Evolutionary conservation across 1,139 yeast species (phyloP), one percentile per base, ranked within the genome.

Genomic region (Taiozyma onychis): DNA sequence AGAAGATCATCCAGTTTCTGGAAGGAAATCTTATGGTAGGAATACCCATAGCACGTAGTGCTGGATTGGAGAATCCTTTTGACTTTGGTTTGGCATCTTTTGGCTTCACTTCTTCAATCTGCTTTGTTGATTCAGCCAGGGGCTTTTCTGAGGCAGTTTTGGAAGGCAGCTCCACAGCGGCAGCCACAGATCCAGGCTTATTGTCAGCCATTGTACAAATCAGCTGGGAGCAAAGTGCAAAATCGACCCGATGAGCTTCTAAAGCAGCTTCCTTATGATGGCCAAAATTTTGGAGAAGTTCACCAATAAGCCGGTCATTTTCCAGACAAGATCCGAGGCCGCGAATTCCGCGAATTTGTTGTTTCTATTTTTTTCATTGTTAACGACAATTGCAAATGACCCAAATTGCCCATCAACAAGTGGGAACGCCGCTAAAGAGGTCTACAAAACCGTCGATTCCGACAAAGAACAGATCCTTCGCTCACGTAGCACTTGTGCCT

Each of bases 1-100:
- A 87, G 67, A 95, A 93, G 43, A 90, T 88, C 74, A 81, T 69
- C 99, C 98, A 91, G 71, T 91, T 93, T 56, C 97, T 75, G 1
- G 96, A 85, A 0, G 99, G 99, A 22, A 95, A 69, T 39, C 85
- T 78, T 34, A 89, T 62, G 27, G 83, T 70, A 4, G 90, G 88
- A 45, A 93, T 78, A 1, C 99, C 99, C 88, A 93, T 80, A 63
- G 88, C 88, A 58, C 81, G 72, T 49, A 93, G 78, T 1, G 97
- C 97, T 2, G 97, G 97, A 64, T 91, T 91, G 16, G 84, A 71
- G 75, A 81, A 87, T 34, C 83, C 85, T 22, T 52, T 48, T 51
- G 41, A 49, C 24, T 48, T 48, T 6, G 47, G 47, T 30, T 48
- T 46, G 18, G 48, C 43, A 37, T 16, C 22, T 32, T 32, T 32